phyloP scores from a whole-genome alignment of 75 land plant genomes.

The Gnetum montanum region DNA sequence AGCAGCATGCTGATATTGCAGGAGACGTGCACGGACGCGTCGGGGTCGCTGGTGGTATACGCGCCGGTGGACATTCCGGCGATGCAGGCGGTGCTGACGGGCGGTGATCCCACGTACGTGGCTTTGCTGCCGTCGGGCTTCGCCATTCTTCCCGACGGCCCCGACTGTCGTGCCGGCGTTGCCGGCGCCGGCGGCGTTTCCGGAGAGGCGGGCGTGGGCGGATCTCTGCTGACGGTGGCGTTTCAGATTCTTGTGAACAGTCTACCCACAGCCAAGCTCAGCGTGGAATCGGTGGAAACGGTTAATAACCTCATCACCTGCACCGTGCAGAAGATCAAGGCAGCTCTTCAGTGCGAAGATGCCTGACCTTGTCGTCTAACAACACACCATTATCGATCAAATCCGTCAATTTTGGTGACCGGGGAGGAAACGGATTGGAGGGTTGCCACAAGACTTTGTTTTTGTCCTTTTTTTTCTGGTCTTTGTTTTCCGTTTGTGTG shows the following conservation, averaged over 20 bases:
- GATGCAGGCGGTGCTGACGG: slow-evolving; percentile 71
- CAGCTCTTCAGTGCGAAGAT: slow-evolving; percentile 53
- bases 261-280: slow-evolving; percentile 23
- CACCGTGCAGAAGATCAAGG: slow-evolving; percentile 77
- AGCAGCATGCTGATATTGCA: slow-evolving; percentile 23
- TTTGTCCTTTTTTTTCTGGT: neutral
- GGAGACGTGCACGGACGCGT: slow-evolving; percentile 18
- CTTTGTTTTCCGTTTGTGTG: neutral
- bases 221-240: slow-evolving; percentile 24
- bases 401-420: neutral
- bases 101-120: slow-evolving; percentile 66
- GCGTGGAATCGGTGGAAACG: slow-evolving; percentile 21
- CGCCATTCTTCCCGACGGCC: slow-evolving; percentile 64
- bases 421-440: no score
- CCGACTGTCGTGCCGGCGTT: slow-evolving; percentile 3
- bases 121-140: slow-evolving; percentile 78
- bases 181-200: neutral
- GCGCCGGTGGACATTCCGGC: slow-evolving; percentile 76
- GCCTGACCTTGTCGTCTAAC: neutral
- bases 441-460: no score
- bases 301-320: slow-evolving; percentile 48
- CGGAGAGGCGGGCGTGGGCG: slow-evolving; percentile 4
- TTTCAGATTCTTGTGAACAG: slow-evolving; percentile 22
- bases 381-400: neutral
- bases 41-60: slow-evolving; percentile 20